Evolutionary conservation across 2,329 filamentous ascomycete species (phyloP), one percentile per base, ranked within the genome.

Genomic region (Sporothrix variecibatus): DNA sequence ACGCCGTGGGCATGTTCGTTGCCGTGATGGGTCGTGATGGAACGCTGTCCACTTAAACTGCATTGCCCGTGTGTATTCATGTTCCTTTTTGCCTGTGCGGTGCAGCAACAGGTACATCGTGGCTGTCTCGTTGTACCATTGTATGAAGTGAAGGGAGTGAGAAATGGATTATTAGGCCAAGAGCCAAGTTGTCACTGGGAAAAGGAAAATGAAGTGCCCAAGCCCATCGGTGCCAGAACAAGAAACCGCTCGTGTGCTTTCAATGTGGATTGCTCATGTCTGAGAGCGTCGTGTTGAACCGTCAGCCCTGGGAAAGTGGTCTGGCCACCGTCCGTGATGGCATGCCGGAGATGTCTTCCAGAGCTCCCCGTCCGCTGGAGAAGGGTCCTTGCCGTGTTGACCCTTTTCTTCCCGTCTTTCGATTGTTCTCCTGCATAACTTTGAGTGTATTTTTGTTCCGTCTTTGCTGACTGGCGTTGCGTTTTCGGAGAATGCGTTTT

Each of bases 201-300:
- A n/a, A n/a, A n/a, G n/a, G n/a, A 0, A 38, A 64, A 38, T 40
- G 58, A 40, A 2, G 20, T 51, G 12, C 20, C 20, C 58, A 40
- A 9, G n/a, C 12, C 20, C 34, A 43, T 40, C n/a, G 60, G 40
- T 31, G 17, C 49, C 64, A 31, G 40, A 68, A 28, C 23, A 31
- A 43, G 62, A n/a, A 46, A n/a, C 68, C 40, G 68, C 49, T 71
- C 49, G 68, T 71, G 46, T 40, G 68, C 68, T 23, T 58, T 20
- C 31, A 8, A 38, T 53, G 31, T 62, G 3, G n/a, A 11, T 43
- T 38, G n/a, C 8, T 17, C 38, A 34, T 43, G 60, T 46, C n/a
- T 64, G 11, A 12, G 51, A 58, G 31, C n/a, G 68, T 56, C n/a
- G 68, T 71, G 3, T 17, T 71, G 68, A 28, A 43, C 51, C 68